These are phyloP conservation scores for Eustoma russellianum DNA, from an alignment of 257 asterid genomes.

Conservation along the genomic window DNA sequence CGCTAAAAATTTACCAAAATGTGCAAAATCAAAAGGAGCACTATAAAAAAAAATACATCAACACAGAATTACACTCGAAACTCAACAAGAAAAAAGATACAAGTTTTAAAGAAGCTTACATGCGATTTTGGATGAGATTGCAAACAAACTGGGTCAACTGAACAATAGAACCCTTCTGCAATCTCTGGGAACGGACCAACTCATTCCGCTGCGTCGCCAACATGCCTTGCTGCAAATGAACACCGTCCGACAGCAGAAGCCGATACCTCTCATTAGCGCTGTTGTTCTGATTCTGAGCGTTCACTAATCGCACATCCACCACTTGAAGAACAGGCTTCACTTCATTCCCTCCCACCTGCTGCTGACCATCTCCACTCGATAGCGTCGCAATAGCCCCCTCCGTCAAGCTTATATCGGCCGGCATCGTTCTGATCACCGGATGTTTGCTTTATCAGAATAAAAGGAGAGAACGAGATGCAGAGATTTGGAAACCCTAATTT, in stretches of 20 bases:
- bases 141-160: conserved; percentile 58
- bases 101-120: conserved; percentile 16
- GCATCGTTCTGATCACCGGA: conserved; percentile 16
- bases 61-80: too few species aligned
- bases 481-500: conserved; percentile 5
- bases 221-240: conserved; percentile 64
- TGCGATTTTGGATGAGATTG: conserved; percentile 48
- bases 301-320: conserved; percentile 39
- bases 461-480: neutral
- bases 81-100: too few species aligned
- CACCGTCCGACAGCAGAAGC: conserved; percentile 63
- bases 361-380: conserved; percentile 25
- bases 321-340: conserved; percentile 68
- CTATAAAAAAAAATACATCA: too few species aligned
- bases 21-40: too few species aligned
- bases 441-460: neutral
- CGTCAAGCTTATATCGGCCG: conserved; percentile 34
- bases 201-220: conserved; percentile 72
- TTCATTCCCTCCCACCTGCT: conserved; percentile 14
- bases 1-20: too few species aligned
- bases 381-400: conserved; percentile 52
- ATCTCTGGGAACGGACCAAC: conserved; percentile 34
- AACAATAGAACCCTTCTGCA: conserved; percentile 64
- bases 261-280: conserved; percentile 49
- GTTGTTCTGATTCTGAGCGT: conserved; percentile 30